phyloP scores from a whole-genome alignment of 2,329 filamentous ascomycete genomes.

The Microcyclospora tardicrescens region DNA sequence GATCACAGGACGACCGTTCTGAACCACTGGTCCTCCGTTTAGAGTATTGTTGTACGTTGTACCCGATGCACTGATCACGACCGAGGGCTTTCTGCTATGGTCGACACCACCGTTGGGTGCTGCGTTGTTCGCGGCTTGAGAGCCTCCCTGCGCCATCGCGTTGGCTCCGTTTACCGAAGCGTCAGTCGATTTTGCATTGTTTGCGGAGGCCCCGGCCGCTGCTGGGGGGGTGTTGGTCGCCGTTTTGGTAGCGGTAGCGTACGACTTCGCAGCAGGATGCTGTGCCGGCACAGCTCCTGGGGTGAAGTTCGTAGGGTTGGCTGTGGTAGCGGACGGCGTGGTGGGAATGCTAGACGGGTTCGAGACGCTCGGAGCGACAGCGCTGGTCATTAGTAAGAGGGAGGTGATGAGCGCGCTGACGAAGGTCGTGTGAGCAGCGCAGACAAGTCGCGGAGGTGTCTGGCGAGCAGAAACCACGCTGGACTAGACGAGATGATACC shows the following conservation, averaged over 20 bases:
- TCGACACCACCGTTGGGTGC: conserved; percentile 59
- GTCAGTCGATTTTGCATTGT: conserved; percentile 49
- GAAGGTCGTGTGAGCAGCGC: conserved; percentile 4
- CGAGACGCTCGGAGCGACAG: conserved; percentile 37
- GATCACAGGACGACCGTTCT: conserved; percentile 46
- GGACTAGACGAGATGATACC: no score
- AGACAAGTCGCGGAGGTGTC: no score
- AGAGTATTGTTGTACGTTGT: conserved; percentile 55
- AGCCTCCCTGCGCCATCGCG: conserved; percentile 31
- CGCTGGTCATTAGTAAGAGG: conserved; percentile 48
- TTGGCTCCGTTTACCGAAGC: conserved; percentile 72
- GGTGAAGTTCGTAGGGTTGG: conserved; percentile 40
- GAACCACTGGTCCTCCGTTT: conserved; percentile 58
- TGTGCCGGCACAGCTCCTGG: conserved; percentile 41
- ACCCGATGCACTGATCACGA: conserved; percentile 80
- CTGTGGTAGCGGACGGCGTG: conserved; percentile 32
- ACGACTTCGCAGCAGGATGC: conserved; percentile 41
- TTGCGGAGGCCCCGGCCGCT: conserved; percentile 40
- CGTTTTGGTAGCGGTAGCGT: conserved; percentile 50
- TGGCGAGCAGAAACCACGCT: no score
- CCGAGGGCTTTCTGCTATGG: conserved; percentile 75
- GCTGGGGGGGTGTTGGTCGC: conserved; percentile 36
- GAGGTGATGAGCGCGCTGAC: conserved; percentile 7
- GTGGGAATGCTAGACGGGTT: conserved; percentile 36
- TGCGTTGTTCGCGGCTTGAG: conserved; percentile 35